Conservation (phyloP, 1,139 yeast genomes). For the Lodderomyces jiufengensis region DNA sequence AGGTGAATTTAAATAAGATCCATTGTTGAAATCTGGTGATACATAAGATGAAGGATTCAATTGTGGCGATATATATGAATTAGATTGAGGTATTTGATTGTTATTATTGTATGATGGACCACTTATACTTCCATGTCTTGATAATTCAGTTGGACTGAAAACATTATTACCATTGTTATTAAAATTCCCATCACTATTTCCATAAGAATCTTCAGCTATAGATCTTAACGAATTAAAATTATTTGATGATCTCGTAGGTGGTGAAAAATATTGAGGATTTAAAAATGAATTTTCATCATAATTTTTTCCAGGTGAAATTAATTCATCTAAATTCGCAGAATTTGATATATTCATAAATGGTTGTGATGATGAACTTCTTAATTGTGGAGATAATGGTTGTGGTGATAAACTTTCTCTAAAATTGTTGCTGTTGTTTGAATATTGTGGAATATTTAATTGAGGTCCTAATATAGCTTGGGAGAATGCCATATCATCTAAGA, state of each 20-base stretch:
- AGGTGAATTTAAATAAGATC: conserved; percentile 35
- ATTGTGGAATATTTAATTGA: conserved; percentile 13
- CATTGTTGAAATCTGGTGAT: conserved; percentile 18
- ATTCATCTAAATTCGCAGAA: conserved; percentile 27
- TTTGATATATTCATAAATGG: conserved; percentile 18
- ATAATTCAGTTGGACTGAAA: conserved; percentile 27
- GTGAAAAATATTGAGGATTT: conserved; percentile 43
- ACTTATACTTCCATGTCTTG: conserved; percentile 32
- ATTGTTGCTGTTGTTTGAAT: conserved; percentile 1
- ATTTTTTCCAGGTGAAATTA: conserved; percentile 31
- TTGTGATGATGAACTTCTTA: conserved; percentile 6
- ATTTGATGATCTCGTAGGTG: conserved; percentile 23
- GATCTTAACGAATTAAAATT: conserved; percentile 29
- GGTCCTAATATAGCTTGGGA: conserved; percentile 15
- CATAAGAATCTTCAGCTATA: conserved; percentile 26
- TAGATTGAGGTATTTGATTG: conserved; percentile 10
- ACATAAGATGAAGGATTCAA: conserved; percentile 22
- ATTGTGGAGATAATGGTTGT: conserved; percentile 13
- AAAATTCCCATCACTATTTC: conserved; percentile 12
- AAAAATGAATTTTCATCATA: conserved; percentile 21
- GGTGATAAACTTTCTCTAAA: conserved; percentile 7
- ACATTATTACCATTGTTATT: conserved; percentile 8
- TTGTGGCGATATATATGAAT: conserved; percentile 28
- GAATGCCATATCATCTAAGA: conserved; percentile 28
- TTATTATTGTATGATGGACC: conserved; percentile 10